A percentile compares a stretch with the other conserved stretches of the same genome.
Conservation (phyloP, 805 yeast genomes). For the Candida nonsorbophila region DNA sequence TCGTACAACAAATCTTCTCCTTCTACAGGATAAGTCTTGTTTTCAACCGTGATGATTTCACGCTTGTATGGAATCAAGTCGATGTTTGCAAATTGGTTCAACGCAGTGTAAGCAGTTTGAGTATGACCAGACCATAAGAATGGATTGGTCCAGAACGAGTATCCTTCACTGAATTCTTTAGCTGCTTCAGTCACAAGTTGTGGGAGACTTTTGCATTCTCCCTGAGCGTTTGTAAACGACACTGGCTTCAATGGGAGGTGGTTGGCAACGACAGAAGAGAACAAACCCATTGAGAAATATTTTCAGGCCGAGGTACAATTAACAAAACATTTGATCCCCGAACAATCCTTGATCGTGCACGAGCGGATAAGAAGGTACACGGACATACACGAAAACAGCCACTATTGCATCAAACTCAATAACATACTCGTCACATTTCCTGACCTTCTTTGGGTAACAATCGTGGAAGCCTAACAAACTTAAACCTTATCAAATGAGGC, state of each 20-base stretch:
- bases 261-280: too few relatives aligned
- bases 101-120: slow-evolving; percentile 46
- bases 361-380: too few relatives aligned
- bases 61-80: slow-evolving; percentile 45
- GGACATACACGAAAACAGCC: too few relatives aligned
- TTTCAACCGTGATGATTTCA: slow-evolving; percentile 28
- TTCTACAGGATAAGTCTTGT: slow-evolving; percentile 17
- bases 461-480: too few relatives aligned
- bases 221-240: slow-evolving; percentile 9
- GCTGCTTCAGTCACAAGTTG: slow-evolving; percentile 31
- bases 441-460: too few relatives aligned
- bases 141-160: slow-evolving; percentile 41
- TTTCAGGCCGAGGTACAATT: too few relatives aligned
- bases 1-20: slow-evolving; percentile 31
- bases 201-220: slow-evolving; percentile 13
- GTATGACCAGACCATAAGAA: slow-evolving; percentile 42
- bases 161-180: slow-evolving; percentile 36
- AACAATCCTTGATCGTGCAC: too few relatives aligned
- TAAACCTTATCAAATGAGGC: too few relatives aligned
- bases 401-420: too few relatives aligned
- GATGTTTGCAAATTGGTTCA: slow-evolving; percentile 34
- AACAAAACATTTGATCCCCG: too few relatives aligned
- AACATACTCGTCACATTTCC: too few relatives aligned
- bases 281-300: too few relatives aligned
- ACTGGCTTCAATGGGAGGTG: slow-evolving; percentile 19